Conservation (phyloP, 2,329 filamentous ascomycete species). For the Fusarium palustre region DNA sequence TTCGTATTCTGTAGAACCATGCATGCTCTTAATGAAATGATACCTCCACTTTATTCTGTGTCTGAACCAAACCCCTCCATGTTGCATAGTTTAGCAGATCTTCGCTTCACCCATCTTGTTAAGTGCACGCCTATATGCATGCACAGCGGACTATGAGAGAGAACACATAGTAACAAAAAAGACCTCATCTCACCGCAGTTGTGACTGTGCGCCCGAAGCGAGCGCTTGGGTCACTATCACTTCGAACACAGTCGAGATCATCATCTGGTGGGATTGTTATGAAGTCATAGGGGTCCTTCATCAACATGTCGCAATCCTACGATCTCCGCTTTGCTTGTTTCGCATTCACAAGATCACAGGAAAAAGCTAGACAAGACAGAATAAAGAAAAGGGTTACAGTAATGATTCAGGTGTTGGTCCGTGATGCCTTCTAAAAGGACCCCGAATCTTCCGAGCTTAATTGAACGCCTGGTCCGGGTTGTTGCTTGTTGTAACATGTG, state of each 20-base stretch:
- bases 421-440: constrained; percentile 8
- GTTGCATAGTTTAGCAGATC: constrained; percentile 27
- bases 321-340: constrained; percentile 7
- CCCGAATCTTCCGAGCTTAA: constrained; percentile 21
- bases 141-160: background rate
- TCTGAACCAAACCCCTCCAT: background rate
- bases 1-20: constrained; percentile 31
- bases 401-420: constrained; percentile 23
- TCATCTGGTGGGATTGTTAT: constrained; percentile 33
- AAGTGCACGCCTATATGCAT: constrained; percentile 28
- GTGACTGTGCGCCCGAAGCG: constrained; percentile 41
- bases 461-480: constrained; percentile 7
- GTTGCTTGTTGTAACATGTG: background rate
- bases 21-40: constrained; percentile 38
- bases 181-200: constrained; percentile 39
- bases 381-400: background rate
- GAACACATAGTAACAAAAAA: too few species aligned
- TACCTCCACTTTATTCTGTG: constrained; percentile 34
- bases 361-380: background rate
- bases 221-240: constrained; percentile 29
- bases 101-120: constrained; percentile 26
- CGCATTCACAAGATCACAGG: constrained; percentile 2
- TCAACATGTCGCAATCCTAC: constrained; percentile 21
- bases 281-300: constrained; percentile 50
- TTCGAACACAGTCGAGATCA: constrained; percentile 24